Conservation (phyloP, 305 asterid species). For the Withania somnifera region DNA sequence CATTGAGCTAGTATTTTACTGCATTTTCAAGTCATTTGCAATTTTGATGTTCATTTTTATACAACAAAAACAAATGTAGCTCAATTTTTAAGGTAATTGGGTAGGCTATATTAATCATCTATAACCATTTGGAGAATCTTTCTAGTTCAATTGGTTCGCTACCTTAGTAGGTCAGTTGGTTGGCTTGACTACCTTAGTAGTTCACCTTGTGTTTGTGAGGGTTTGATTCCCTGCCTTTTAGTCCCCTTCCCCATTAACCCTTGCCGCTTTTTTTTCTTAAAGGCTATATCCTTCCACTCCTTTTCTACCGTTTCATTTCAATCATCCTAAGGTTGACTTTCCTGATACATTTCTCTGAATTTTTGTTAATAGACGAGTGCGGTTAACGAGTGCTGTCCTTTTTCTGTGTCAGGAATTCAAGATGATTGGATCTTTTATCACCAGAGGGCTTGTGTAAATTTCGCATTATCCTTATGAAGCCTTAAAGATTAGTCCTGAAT, state of each 20-base stretch:
- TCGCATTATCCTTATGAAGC: background rate
- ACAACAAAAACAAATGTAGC: background rate
- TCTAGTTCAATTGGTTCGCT: too few species aligned
- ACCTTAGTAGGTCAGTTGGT: too few species aligned
- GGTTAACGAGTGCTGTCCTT: background rate
- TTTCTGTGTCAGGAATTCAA: conserved; percentile 44
- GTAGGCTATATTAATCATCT: background rate
- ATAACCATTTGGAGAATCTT: background rate
- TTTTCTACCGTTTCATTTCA: background rate
- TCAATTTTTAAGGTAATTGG: background rate
- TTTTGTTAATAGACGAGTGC: background rate
- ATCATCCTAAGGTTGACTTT: background rate
- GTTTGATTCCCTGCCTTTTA: too few species aligned
- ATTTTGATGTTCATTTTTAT: background rate
- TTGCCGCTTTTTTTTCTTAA: too few species aligned
- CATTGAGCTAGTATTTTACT: background rate
- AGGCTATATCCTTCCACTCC: background rate
- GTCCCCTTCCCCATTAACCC: too few species aligned
- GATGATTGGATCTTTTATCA: conserved; percentile 86
- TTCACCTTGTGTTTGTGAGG: too few species aligned
- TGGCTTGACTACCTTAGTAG: too few species aligned
- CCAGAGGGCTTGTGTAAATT: conserved; percentile 75
- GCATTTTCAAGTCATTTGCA: background rate
- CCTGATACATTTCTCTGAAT: background rate
- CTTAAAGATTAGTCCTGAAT: background rate